A percentile compares a stretch with the other conserved stretches of the same genome.
These are phyloP conservation scores for Nicotiana tomentosiformis DNA, from an alignment of 257 asterid genomes.

Conservation along the genomic window DNA sequence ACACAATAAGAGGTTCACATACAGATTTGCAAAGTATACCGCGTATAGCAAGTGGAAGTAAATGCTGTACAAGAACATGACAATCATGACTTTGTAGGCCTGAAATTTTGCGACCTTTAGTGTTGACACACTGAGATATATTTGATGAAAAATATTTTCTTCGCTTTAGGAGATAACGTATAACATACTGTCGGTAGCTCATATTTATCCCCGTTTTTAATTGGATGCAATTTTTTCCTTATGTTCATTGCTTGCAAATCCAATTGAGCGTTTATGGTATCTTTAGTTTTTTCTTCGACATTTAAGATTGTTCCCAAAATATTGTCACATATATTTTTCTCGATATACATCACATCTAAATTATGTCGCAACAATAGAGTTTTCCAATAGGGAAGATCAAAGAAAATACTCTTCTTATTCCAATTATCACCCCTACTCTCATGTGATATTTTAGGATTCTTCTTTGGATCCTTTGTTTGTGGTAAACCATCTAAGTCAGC, in stretches of 20 bases:
- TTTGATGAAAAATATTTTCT: background rate
- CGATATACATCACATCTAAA: background rate
- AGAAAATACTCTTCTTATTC: too few relatives aligned
- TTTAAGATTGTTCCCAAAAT: background rate
- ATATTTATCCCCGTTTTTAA: background rate
- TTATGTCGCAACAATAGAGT: background rate
- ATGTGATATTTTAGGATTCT: too few relatives aligned
- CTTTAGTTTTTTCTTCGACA: background rate
- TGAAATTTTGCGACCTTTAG: background rate
- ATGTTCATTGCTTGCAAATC: too few relatives aligned
- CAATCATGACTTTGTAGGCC: background rate
- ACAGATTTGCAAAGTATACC: background rate
- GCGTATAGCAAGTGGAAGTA: background rate
- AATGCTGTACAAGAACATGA: too few relatives aligned
- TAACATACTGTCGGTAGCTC: too few relatives aligned
- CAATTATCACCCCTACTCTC: too few relatives aligned
- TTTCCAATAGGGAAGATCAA: background rate
- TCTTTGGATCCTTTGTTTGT: too few relatives aligned
- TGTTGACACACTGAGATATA: background rate
- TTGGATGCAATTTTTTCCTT: too few relatives aligned
- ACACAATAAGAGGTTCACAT: background rate
- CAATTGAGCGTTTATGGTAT: background rate
- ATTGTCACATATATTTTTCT: background rate
- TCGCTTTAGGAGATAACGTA: too few relatives aligned
- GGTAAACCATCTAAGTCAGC: too few relatives aligned